These are phyloP conservation scores for Fusarium agapanthi DNA, from an alignment of 2,329 filamentous ascomycete species.

Conservation along the genomic window DNA sequence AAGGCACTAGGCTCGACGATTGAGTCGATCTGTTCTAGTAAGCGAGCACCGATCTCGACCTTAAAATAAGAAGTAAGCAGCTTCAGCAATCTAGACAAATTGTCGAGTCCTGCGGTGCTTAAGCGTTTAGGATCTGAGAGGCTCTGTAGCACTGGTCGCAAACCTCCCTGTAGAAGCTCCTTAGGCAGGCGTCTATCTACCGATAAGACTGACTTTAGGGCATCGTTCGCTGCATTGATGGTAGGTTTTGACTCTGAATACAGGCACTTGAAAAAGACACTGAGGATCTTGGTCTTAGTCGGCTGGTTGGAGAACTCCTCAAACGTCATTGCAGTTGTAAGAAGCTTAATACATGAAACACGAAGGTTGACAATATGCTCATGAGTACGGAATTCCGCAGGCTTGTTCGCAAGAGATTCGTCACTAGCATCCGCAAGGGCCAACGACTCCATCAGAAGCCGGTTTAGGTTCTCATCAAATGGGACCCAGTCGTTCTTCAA, in stretches of 20 bases:
- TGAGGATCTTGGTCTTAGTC: slow-evolving; percentile 78
- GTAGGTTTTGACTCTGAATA: slow-evolving; percentile 94
- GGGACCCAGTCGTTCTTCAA: slow-evolving; percentile 88
- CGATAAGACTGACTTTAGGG: slow-evolving; percentile 85
- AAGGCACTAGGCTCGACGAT: slow-evolving; percentile 83
- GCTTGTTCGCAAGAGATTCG: slow-evolving; percentile 90
- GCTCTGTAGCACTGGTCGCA: slow-evolving; percentile 95
- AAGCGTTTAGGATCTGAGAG: slow-evolving; percentile 92
- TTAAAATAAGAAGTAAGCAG: slow-evolving; percentile 99
- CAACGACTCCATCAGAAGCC: slow-evolving; percentile 90
- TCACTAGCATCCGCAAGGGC: slow-evolving; percentile 95
- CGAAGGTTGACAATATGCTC: slow-evolving; percentile 91
- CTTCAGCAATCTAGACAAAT: slow-evolving; percentile 86
- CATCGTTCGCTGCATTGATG: slow-evolving; percentile 91
- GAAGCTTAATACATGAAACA: slow-evolving; percentile 90
- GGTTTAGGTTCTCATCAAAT: slow-evolving; percentile 91
- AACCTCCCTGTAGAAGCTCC: slow-evolving; percentile 90
- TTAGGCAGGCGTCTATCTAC: slow-evolving; percentile 94
- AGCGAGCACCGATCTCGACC: slow-evolving; percentile 90
- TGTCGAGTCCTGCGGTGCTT: slow-evolving; percentile 88
- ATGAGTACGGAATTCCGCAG: slow-evolving; percentile 92
- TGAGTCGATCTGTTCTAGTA: slow-evolving; percentile 93
- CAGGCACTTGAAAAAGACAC: slow-evolving; percentile 96
- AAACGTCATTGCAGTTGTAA: slow-evolving; percentile 93
- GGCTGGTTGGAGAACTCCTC: slow-evolving; percentile 84